These are phyloP conservation scores for Gomphus bonarii DNA, from an alignment of 1,284 basidiomycete genomes.

Conservation along the genomic window DNA sequence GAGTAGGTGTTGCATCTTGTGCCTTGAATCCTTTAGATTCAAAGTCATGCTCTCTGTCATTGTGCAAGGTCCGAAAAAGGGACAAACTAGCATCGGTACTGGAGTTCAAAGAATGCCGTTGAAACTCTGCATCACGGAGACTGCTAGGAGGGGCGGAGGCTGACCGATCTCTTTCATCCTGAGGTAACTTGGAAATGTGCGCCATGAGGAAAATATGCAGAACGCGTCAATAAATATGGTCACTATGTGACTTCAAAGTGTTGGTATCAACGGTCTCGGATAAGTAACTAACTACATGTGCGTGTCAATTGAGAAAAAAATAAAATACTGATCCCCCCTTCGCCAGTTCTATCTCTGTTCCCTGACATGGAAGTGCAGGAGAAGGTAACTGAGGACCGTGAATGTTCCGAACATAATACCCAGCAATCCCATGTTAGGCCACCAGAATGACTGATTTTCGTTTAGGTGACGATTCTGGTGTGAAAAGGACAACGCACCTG, in stretches of 20 bases:
- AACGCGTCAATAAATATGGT: background rate
- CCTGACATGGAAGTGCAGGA: conserved; percentile 81
- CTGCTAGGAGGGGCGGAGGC: background rate
- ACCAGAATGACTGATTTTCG: conserved; percentile 77
- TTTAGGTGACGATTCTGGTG: background rate
- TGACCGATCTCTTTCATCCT: background rate
- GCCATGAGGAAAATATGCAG: background rate
- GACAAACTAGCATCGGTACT: background rate
- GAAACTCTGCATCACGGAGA: background rate
- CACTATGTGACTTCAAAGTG: background rate
- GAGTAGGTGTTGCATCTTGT: conserved; percentile 1
- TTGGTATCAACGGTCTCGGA: background rate
- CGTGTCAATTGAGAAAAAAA: background rate
- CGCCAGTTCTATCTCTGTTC: conserved; percentile 62
- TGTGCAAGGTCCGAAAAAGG: background rate
- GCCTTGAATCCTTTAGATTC: background rate
- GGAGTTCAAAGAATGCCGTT: background rate
- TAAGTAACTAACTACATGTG: background rate
- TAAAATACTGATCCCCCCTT: background rate
- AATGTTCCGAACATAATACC: conserved; percentile 77
- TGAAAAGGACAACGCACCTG: conserved; percentile 37
- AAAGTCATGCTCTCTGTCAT: background rate
- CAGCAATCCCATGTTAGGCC: conserved; percentile 80
- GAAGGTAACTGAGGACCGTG: conserved; percentile 65
- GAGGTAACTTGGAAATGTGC: background rate